These are phyloP conservation scores for Nakazawaea wickerhamii DNA, from an alignment of 805 yeast species.

Conservation along the genomic window DNA sequence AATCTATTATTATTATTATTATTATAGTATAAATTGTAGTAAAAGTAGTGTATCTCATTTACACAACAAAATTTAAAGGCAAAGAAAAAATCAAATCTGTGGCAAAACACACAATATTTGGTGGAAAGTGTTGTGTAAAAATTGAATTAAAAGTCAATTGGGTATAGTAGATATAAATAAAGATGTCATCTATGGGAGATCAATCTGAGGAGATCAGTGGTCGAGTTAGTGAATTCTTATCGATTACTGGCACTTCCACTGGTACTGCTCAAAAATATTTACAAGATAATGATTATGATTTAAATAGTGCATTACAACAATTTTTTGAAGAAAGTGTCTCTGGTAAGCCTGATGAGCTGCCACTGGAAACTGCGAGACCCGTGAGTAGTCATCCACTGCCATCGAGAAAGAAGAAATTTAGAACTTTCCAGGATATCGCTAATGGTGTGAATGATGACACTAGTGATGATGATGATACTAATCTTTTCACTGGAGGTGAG, in stretches of 20 bases:
- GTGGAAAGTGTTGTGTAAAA: neutral
- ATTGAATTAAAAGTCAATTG: neutral
- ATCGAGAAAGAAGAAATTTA: slow-evolving; percentile 16
- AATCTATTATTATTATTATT: slow-evolving; percentile 2
- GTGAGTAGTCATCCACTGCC: neutral
- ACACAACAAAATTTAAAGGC: neutral
- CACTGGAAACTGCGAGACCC: neutral
- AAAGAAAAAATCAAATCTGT: neutral
- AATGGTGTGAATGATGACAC: slow-evolving; percentile 28
- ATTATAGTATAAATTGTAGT: neutral
- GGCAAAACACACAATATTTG: neutral
- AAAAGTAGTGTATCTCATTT: neutral
- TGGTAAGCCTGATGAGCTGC: no score
- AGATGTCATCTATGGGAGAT: neutral
- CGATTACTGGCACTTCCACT: slow-evolving; percentile 32
- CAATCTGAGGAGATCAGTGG: slow-evolving; percentile 3
- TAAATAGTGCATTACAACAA: slow-evolving; percentile 16
- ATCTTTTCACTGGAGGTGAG: slow-evolving; percentile 55
- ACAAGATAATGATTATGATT: slow-evolving; percentile 23
- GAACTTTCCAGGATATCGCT: slow-evolving; percentile 28
- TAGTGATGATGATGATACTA: slow-evolving; percentile 31
- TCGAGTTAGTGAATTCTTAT: slow-evolving; percentile 28
- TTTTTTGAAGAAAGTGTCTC: slow-evolving; percentile 9
- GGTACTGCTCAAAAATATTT: slow-evolving; percentile 33
- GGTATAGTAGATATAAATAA: no score